A percentile compares a stretch with the other conserved stretches of the same genome.
phyloP scores from a whole-genome alignment of 1,284 basidiomycete genomes.

The Entoloma clypeatum region DNA sequence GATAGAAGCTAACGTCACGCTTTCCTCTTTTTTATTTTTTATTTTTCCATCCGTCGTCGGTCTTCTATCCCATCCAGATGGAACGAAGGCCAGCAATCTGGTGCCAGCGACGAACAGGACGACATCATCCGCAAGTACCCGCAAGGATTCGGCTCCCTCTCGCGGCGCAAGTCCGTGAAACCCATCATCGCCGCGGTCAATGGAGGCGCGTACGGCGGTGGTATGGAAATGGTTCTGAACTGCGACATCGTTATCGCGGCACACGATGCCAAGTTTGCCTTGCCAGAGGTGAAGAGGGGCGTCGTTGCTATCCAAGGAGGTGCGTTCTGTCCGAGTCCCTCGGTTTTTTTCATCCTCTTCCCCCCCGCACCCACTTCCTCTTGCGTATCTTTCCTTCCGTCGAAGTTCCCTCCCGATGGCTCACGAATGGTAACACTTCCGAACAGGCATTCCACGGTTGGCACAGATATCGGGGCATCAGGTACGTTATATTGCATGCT shows the following conservation, averaged over 20 bases:
- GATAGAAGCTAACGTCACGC: too few species aligned
- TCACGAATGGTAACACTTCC: not conserved
- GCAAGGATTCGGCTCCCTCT: conserved; percentile 77
- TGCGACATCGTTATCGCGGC: conserved; percentile 82
- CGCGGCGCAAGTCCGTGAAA: conserved; percentile 66
- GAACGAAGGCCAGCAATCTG: conserved; percentile 44
- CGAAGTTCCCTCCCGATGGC: conserved; percentile 4
- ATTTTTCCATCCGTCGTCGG: not conserved
- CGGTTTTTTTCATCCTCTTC: conserved; percentile 17
- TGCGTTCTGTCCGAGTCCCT: conserved; percentile 33
- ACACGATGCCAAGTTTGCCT: conserved; percentile 66
- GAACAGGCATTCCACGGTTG: conserved; percentile 64
- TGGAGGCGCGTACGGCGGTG: conserved; percentile 79
- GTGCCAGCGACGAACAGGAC: conserved; percentile 42
- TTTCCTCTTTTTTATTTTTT: not conserved
- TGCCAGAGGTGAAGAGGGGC: conserved; percentile 82
- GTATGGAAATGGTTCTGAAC: conserved; percentile 75
- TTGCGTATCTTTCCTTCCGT: not conserved
- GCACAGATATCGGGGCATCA: conserved; percentile 63
- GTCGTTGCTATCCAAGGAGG: conserved; percentile 77
- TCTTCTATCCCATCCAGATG: conserved; percentile 36
- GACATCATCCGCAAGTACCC: conserved; percentile 33
- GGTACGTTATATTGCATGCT: conserved; percentile 36
- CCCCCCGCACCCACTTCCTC: not conserved
- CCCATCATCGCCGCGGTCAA: conserved; percentile 83